Evolutionary conservation across 805 yeast genomes (phyloP).

Genomic region (Kazachstania africana): DNA sequence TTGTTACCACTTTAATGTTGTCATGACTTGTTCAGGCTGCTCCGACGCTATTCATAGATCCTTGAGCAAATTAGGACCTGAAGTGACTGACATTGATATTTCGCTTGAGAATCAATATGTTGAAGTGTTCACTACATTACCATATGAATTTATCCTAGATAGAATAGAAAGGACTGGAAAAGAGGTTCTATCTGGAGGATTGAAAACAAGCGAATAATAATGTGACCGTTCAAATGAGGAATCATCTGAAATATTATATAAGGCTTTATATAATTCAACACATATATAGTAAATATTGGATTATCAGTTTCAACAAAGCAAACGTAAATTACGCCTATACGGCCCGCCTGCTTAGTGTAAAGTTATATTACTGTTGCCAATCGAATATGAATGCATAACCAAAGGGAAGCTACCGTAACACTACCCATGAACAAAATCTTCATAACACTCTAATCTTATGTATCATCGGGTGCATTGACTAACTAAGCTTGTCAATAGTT

Average conservation of each 20-base stretch:
- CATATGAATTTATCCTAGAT: constrained; percentile 67
- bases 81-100: constrained; percentile 56
- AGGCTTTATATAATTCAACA: neutral
- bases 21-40: constrained; percentile 84
- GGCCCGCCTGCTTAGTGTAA: no score
- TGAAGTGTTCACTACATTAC: constrained; percentile 53
- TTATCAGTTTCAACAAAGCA: neutral
- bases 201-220: constrained; percentile 29
- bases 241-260: no score
- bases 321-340: no score
- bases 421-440: no score
- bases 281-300: neutral
- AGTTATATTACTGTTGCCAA: no score
- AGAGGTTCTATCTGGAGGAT: constrained; percentile 59
- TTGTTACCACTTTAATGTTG: constrained; percentile 71
- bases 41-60: constrained; percentile 78
- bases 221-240: no score
- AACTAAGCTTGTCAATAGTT: no score
- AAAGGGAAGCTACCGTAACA: no score
- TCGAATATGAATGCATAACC: no score
- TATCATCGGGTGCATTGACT: no score
- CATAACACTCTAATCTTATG: no score
- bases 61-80: constrained; percentile 54
- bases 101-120: constrained; percentile 76
- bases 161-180: constrained; percentile 89